These are phyloP conservation scores for Sorghum bicolor DNA, from an alignment of 176 grass and related monocot genomes.

Conservation along the genomic window Sorghum_bicolor_NCBIv3 NC_012879.2:7622001-7622500, in stretches of 20 bases:
- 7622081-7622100: constrained; percentile 97
- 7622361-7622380: not conserved
- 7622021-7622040: constrained; percentile 74
- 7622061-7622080: constrained; percentile 91
- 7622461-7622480: not conserved
- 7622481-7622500: not conserved
- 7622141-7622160: not conserved
- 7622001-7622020: constrained; percentile 80
- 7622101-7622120: constrained; percentile 88
- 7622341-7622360: constrained; percentile 67
- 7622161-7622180: not conserved
- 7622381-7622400: not conserved
- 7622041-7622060: constrained; percentile 75
- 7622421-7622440: not conserved
- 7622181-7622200: constrained; percentile 5
- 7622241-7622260: constrained; percentile 37
- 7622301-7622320: constrained; percentile 80
- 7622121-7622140: constrained; percentile 44
- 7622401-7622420: not conserved
- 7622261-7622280: constrained; percentile 54
- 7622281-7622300: constrained; percentile 89
- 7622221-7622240: constrained; percentile 10
- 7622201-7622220: not conserved
- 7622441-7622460: not conserved
- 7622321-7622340: constrained; percentile 84